Base-by-base conservation (phyloP, 164 flowering plant genomes). In the Aristolochia californica region DNA sequence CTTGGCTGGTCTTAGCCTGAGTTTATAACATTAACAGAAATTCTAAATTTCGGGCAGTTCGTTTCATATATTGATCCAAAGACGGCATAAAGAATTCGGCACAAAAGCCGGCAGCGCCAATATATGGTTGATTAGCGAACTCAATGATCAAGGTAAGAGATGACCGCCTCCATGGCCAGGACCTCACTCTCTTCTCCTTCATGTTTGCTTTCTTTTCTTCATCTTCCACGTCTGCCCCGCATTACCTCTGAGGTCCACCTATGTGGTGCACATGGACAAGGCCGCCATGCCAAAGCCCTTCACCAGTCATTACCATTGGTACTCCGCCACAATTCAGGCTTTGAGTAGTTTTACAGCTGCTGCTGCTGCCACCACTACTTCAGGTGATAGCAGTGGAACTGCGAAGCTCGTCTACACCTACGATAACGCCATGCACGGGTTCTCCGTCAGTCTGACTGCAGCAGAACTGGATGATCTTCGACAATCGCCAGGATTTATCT, bases 391-490 rank as follows among this genome's bases (percentile, higher is more conserved):
- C n/a, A n/a, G n/a, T n/a, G n/a, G n/a, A n/a, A n/a, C 48, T 54
- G 45, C 72, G 38, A 43, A 48, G 23, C 15, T 58, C 55, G 56
- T 69, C 63, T 57, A 69, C 57, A 56, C 66, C 56, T 52, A 62
- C 59, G 22, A 63, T 43, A 69, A 52, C 81, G 72, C 81, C 61
- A 48, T 83, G 79, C 88, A 85, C 75, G 91, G 93, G 57, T 91
- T 91, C 82, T 74, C 96, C 62, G 93, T 82, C 23, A 72, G 68
- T n/a, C 84, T 86, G 72, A 64, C 91, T 15, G 40, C 71, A 21
- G 15, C 56, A 1, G 84, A 87, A 28, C 85, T 80, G 9, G 67
- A 68, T 1, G 11, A 16, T 3, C 80, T 88, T 63, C 74, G 67
- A 24, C 62, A 38, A 22, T 23, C 59, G 30, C 83, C 82, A 5